Evolutionary conservation across 257 asterid species (phyloP).

Genomic region (Rubia yunnanensis): DNA sequence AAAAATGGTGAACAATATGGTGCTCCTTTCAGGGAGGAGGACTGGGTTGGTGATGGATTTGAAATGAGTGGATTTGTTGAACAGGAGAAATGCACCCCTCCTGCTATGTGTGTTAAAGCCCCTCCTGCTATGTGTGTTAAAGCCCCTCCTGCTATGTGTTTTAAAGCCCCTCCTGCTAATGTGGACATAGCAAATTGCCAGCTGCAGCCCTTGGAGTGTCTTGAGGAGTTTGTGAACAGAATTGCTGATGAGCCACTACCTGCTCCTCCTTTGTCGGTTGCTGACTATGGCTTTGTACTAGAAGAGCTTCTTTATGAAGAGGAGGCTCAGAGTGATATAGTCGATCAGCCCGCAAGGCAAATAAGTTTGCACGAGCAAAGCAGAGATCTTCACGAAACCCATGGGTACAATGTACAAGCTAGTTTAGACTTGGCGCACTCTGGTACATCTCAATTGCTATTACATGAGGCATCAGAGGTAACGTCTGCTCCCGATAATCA

Average conservation of each 20-base stretch:
- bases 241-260: slow-evolving; percentile 29
- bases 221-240: slow-evolving; percentile 49
- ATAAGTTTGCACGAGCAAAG: slow-evolving; percentile 16
- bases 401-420: slow-evolving; percentile 18
- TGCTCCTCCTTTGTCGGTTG: slow-evolving; percentile 20
- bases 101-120: slow-evolving; percentile 15
- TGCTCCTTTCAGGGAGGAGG: slow-evolving; percentile 85
- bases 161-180: slow-evolving; percentile 17
- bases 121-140: slow-evolving; percentile 16
- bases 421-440: slow-evolving; percentile 42
- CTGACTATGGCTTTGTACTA: slow-evolving; percentile 15
- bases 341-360: slow-evolving; percentile 32
- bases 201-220: slow-evolving; percentile 26
- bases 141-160: slow-evolving; percentile 7
- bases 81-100: slow-evolving; percentile 12
- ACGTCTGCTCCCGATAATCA: slow-evolving; percentile 28
- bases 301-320: slow-evolving; percentile 33
- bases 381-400: slow-evolving; percentile 15
- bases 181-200: slow-evolving; percentile 15
- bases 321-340: slow-evolving; percentile 31
- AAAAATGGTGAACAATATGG: slow-evolving; percentile 98
- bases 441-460: slow-evolving; percentile 31
- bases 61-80: slow-evolving; percentile 21
- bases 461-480: slow-evolving; percentile 50
- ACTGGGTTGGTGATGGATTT: slow-evolving; percentile 58